These are phyloP conservation scores for Kluyveromyces sp. DNA, from an alignment of 1,139 yeast genomes.

Conservation along the genomic window DNA sequence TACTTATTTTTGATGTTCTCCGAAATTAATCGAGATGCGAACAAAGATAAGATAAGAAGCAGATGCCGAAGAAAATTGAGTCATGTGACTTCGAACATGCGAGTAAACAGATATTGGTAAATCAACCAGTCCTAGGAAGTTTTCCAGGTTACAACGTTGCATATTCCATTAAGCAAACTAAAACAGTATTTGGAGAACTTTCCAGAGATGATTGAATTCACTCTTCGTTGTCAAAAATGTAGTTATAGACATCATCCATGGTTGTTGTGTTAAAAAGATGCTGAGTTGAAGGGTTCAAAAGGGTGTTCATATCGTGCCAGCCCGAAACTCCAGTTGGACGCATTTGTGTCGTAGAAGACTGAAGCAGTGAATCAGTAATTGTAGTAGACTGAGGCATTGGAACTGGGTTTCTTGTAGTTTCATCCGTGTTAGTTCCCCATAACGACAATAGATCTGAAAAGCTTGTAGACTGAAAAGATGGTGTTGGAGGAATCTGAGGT, in stretches of 20 bases:
- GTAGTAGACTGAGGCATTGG: conserved; percentile 1
- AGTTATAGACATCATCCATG: conserved; percentile 26
- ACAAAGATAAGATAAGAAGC: too few relatives aligned
- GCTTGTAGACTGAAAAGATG: conserved; percentile 5
- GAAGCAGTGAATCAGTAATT: conserved; percentile 3
- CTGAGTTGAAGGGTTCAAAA: conserved; percentile 7
- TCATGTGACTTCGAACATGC: too few relatives aligned
- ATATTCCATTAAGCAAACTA: too few relatives aligned
- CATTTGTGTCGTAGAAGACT: conserved; percentile 6
- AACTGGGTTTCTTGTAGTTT: not conserved
- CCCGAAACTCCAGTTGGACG: conserved; percentile 2
- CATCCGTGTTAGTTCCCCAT: conserved; percentile 5
- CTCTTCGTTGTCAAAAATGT: conserved; percentile 20
- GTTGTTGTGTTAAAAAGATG: conserved; percentile 24
- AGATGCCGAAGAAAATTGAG: too few relatives aligned
- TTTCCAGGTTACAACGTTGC: too few relatives aligned
- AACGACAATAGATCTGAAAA: conserved; percentile 5
- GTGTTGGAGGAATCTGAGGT: not conserved
- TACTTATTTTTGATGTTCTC: too few relatives aligned
- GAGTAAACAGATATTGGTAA: too few relatives aligned
- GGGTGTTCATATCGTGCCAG: conserved; percentile 6
- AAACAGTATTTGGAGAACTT: too few relatives aligned
- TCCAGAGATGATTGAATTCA: not conserved
- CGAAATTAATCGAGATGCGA: too few relatives aligned
- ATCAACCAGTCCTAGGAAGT: too few relatives aligned